A percentile compares a stretch with the other conserved stretches of the same genome.
These are phyloP conservation scores for Calocybe cyanea DNA, from an alignment of 768 basidiomycete species.

Conservation along the genomic window DNA sequence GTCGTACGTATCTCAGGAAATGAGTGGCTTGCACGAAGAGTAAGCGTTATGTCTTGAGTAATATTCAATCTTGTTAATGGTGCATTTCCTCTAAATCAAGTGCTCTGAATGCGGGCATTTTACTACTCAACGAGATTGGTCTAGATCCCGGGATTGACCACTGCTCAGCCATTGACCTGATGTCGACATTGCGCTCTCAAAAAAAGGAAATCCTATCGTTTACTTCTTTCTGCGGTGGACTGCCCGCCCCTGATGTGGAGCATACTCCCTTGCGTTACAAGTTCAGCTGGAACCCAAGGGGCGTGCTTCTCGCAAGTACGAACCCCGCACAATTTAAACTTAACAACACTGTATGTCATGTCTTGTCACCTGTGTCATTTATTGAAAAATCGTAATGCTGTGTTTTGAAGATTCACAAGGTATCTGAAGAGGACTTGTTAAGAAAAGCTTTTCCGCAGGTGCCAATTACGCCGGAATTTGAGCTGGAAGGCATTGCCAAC, in stretches of 20 bases:
- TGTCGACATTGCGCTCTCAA: slow-evolving; percentile 46
- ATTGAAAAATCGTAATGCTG: background rate
- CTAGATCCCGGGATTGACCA: slow-evolving; percentile 91
- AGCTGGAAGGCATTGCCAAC: slow-evolving; percentile 84
- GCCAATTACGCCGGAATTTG: slow-evolving; percentile 56
- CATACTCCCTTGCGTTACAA: slow-evolving; percentile 82
- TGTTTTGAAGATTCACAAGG: slow-evolving; percentile 35
- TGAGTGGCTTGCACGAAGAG: slow-evolving; percentile 62
- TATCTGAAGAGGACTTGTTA: slow-evolving; percentile 55
- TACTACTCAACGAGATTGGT: slow-evolving; percentile 87
- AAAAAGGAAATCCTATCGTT: slow-evolving; percentile 66
- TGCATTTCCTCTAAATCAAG: slow-evolving; percentile 23
- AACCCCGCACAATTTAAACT: slow-evolving; percentile 71
- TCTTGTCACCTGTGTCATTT: slow-evolving; percentile 1
- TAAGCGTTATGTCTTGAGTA: slow-evolving; percentile 26
- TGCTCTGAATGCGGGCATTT: slow-evolving; percentile 56
- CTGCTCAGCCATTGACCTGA: slow-evolving; percentile 74
- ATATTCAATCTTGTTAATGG: slow-evolving; percentile 2
- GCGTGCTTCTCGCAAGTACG: slow-evolving; percentile 76
- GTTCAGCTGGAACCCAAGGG: slow-evolving; percentile 90
- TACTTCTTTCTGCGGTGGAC: slow-evolving; percentile 88
- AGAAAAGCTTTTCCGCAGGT: slow-evolving; percentile 59
- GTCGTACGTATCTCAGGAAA: slow-evolving; percentile 80
- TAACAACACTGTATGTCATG: slow-evolving; percentile 42
- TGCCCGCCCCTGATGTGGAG: slow-evolving; percentile 71